These are phyloP conservation scores for Lotus japonicus DNA, from an alignment of 306 rosid genomes.

Conservation along the genomic window DNA sequence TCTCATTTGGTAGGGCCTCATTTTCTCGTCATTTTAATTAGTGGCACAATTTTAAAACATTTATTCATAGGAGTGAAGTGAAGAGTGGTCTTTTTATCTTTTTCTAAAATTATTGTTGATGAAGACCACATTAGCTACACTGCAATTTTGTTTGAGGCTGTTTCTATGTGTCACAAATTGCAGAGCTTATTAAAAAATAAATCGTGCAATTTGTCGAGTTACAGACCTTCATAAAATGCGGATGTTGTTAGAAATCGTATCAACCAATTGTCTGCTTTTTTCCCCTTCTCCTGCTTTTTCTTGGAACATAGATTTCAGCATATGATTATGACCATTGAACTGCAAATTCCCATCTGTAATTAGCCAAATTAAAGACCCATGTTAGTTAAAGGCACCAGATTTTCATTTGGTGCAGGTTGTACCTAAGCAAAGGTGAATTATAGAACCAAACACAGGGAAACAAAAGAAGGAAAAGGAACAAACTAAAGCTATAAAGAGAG, in stretches of 20 bases:
- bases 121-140: too few species aligned
- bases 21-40: constrained; percentile 14
- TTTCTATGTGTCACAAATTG: too few species aligned
- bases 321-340: constrained; percentile 25
- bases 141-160: too few species aligned
- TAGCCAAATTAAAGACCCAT: background rate
- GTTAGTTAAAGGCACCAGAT: background rate
- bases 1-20: constrained; percentile 22
- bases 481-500: too few species aligned
- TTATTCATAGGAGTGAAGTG: background rate
- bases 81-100: background rate
- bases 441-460: background rate
- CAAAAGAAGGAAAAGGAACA: too few species aligned
- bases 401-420: background rate
- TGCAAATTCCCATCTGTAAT: background rate
- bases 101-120: background rate
- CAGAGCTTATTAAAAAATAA: too few species aligned
- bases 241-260: too few species aligned
- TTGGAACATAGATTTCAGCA: constrained; percentile 17
- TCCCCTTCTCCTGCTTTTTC: background rate
- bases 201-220: too few species aligned
- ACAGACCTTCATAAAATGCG: too few species aligned
- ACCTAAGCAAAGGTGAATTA: background rate
- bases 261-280: too few species aligned
- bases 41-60: background rate